Evolutionary conservation across 2,329 filamentous ascomycete genomes (phyloP), one percentile per base, ranked within the genome.

Genomic region (Aspergillus ruber): DNA sequence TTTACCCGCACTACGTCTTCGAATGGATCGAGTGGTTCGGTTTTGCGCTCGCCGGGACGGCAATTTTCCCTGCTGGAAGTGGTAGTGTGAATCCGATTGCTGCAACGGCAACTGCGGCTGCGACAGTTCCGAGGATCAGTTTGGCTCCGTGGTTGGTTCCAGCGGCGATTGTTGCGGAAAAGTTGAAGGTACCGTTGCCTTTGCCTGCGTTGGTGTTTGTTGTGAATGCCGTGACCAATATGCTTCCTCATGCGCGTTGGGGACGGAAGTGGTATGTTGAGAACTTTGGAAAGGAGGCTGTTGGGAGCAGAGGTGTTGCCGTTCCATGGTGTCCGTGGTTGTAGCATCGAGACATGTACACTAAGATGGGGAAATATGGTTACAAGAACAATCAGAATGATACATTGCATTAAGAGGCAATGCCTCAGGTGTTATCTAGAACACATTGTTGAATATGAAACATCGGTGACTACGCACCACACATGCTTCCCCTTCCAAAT

Each of bases 11-110:
- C 67, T 98, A 96, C 67, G 76, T 95, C n/a, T 86, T 85, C 63
- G 93, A 98, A 72, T 98, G 93, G 93, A 66, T 95, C 45, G 93
- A 98, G 75, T 98, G 93, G 93, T 68, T 79, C 3, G 93, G 93
- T 0, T 98, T 90, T 67, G 90, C 85, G 75, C 79, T 95, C 23
- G 62, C 70, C 9, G 73, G 69, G 8, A 65, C 65, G 0, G 57
- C 65, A 0, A 62, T 73, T 12, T 64, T 60, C 7, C 60, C 66
- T 40, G 13, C 15, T n/a, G 15, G 15, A 35, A 35, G 33, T 21
- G 8, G 8, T 18, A 52, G 43, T 50, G 25, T 18, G 1, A 45
- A 32, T 18, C 7, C 36, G 20, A 18, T 32, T 42, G 13, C 35
- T 33, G 8, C 42, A 25, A 17, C 45, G 6, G 41, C 32, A 1